Percentiles rank a stretch among this genome's conserved stretches.
Conservation (phyloP, 1,284 basidiomycete species). For the Ustilago sp. region DNA sequence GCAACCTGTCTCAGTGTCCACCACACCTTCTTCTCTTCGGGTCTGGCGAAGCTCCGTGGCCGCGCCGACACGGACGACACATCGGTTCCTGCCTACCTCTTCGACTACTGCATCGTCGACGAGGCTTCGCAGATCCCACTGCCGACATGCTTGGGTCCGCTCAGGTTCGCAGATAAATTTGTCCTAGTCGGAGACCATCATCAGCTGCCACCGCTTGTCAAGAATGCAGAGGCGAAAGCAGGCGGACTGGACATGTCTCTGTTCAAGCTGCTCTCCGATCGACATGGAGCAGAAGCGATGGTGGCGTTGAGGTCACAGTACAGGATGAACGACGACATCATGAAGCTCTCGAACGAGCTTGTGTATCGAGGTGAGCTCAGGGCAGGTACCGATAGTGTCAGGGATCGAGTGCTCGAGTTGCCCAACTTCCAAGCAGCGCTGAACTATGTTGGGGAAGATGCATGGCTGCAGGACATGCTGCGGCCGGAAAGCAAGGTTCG, state of each 20-base stretch:
- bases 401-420: slow-evolving; percentile 75
- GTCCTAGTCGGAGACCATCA: slow-evolving; percentile 96
- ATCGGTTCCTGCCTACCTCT: slow-evolving; percentile 73
- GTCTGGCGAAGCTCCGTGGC: slow-evolving; percentile 71
- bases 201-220: slow-evolving; percentile 88
- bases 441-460: background rate
- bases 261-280: slow-evolving; percentile 87
- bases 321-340: slow-evolving; percentile 96
- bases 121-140: slow-evolving; percentile 98
- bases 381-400: slow-evolving; percentile 82
- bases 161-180: slow-evolving; percentile 89
- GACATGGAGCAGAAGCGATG: slow-evolving; percentile 81
- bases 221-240: slow-evolving; percentile 78
- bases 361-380: slow-evolving; percentile 84
- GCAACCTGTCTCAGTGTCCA: slow-evolving; percentile 93
- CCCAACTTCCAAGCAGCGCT: slow-evolving; percentile 69
- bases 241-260: slow-evolving; percentile 90
- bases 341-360: slow-evolving; percentile 88
- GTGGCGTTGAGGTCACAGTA: slow-evolving; percentile 88
- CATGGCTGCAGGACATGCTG: slow-evolving; percentile 77
- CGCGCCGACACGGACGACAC: slow-evolving; percentile 9
- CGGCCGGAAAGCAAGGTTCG: slow-evolving; percentile 83
- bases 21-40: slow-evolving; percentile 79
- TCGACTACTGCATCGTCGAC: slow-evolving; percentile 98
- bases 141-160: slow-evolving; percentile 91